A percentile compares a stretch with the other conserved stretches of the same genome.
phyloP scores from a whole-genome alignment of 306 rosid species.

The Rosa chinensis region DNA sequence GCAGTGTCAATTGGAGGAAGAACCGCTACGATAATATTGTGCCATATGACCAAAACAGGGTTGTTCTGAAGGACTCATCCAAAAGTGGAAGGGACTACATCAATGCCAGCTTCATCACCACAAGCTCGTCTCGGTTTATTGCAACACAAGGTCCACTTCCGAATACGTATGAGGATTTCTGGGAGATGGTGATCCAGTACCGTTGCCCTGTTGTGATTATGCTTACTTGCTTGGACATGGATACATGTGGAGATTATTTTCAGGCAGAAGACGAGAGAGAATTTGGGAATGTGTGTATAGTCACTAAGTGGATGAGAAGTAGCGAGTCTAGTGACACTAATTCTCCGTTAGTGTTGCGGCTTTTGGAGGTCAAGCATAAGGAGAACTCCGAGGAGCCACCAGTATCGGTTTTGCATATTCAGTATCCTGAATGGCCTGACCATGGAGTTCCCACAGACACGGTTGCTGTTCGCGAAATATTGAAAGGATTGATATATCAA shows the following conservation, averaged over 20 bases:
- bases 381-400: slow-evolving; percentile 46
- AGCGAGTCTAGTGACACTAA: not conserved
- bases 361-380: not conserved
- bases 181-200: slow-evolving; percentile 82
- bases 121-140: slow-evolving; percentile 58
- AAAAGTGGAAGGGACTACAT: slow-evolving; percentile 33
- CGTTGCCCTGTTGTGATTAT: slow-evolving; percentile 73
- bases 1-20: slow-evolving; percentile 55
- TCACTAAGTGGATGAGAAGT: not conserved
- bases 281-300: not conserved
- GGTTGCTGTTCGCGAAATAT: slow-evolving; percentile 63
- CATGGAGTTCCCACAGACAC: slow-evolving; percentile 89
- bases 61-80: slow-evolving; percentile 57
- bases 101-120: slow-evolving; percentile 71
- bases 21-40: slow-evolving; percentile 70
- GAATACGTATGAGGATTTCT: slow-evolving; percentile 84
- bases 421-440: slow-evolving; percentile 95
- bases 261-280: not conserved
- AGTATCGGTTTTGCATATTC: slow-evolving; percentile 74
- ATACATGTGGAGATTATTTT: not conserved
- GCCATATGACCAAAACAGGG: slow-evolving; percentile 70
- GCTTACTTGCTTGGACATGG: slow-evolving; percentile 64
- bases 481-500: slow-evolving; percentile 53
- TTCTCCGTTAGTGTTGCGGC: not conserved
- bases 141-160: slow-evolving; percentile 95